phyloP scores from a whole-genome alignment of 78 protist genomes.

The Protostelium mycophagum region DNA sequence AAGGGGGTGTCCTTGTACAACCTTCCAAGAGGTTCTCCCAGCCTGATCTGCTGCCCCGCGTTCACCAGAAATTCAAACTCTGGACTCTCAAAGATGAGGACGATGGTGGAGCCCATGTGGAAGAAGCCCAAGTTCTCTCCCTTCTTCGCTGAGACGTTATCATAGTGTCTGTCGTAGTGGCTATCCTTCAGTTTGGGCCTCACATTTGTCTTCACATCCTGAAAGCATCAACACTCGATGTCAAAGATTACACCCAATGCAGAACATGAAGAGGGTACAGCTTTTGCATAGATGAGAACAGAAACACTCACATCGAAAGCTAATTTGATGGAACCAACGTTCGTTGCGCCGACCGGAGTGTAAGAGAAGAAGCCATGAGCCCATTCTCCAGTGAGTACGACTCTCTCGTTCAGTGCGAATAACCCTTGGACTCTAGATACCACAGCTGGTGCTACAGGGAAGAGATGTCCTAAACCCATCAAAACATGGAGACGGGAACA shows the following conservation, averaged over 20 bases:
- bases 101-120: conserved; percentile 58
- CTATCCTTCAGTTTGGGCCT: neutral
- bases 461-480: conserved; percentile 28
- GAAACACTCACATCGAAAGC: conserved; percentile 30
- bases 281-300: too few relatives aligned
- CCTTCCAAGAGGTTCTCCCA: conserved; percentile 37
- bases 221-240: neutral
- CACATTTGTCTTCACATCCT: neutral
- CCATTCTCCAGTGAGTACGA: conserved; percentile 48
- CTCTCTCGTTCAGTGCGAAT: conserved; percentile 60
- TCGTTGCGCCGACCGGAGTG: conserved; percentile 61
- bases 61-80: conserved; percentile 19
- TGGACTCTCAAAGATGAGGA: conserved; percentile 43
- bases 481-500: too few relatives aligned
- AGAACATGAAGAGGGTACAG: too few relatives aligned
- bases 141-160: neutral
- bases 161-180: neutral
- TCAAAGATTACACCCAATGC: too few relatives aligned
- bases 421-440: conserved; percentile 40
- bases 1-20: too few relatives aligned
- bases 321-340: conserved; percentile 52
- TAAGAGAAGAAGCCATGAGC: conserved; percentile 50
- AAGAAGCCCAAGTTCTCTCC: conserved; percentile 51
- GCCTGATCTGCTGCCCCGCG: conserved; percentile 29
- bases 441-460: conserved; percentile 52